Base-by-base conservation (phyloP, 495 filamentous ascomycete genomes). In the Tetracladium marchalianum region DNA sequence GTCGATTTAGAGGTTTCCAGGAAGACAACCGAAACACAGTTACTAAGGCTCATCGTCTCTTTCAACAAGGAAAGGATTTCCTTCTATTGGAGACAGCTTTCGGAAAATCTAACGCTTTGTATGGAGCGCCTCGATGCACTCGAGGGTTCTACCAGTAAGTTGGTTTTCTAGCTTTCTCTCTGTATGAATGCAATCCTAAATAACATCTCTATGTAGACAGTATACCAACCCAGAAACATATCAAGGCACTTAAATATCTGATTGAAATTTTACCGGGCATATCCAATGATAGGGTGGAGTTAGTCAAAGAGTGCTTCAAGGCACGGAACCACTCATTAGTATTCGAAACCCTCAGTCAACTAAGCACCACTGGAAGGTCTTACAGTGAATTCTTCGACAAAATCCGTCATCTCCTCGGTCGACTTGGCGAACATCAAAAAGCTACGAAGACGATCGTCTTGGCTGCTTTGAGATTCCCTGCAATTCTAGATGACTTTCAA, bases 351-450 rank as follows among this genome's bases (percentile, higher is more conserved):
- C n/a, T n/a, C n/a, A n/a, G n/a, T n/a, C n/a, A n/a, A n/a, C n/a
- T n/a, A n/a, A n/a, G n/a, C n/a, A n/a, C n/a, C n/a, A n/a, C n/a
- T n/a, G n/a, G n/a, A n/a, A n/a, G n/a, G n/a, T n/a, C n/a, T n/a
- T n/a, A n/a, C n/a, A n/a, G n/a, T n/a, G n/a, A n/a, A n/a, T n/a
- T n/a, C 3, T 54, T 51, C 33, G 34, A 38, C 10, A 38, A 15
- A 11, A 18, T 50, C n/a, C 37, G 44, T 1, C 49, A 55, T 17
- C 6, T 43, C 0, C 47, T 55, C 15, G 52, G 52, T 8, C 43
- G 52, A 11, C 24, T 55, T 5, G 41, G 41, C 9, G 40, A 51
- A 13, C 43, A 41, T 8, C 13, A 47, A 24, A 46, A 46, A 45
- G 52, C 52, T 1, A 33, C 44, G 2, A 46, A 33, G 22, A 31